Evolutionary conservation across 1,284 basidiomycete genomes (phyloP).

Genomic region (Ustilago loliicola): DNA sequence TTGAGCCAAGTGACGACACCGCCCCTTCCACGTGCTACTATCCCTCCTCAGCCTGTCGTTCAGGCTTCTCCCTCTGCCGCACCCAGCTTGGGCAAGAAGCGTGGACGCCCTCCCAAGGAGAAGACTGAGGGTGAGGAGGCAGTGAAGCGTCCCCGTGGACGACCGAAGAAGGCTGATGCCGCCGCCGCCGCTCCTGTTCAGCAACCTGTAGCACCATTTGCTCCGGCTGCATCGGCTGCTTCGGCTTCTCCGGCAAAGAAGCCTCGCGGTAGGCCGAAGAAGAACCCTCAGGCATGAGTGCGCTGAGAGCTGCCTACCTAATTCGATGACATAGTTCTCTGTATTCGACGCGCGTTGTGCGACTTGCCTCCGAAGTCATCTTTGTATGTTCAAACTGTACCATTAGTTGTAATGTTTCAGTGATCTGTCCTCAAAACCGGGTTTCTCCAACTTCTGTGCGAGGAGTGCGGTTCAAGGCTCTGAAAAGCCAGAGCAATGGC

Average conservation of each 20-base stretch:
- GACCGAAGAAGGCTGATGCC: slow-evolving; percentile 39
- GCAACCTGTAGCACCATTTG: not conserved
- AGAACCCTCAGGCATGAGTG: slow-evolving; percentile 16
- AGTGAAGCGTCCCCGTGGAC: slow-evolving; percentile 46
- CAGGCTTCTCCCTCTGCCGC: slow-evolving; percentile 19
- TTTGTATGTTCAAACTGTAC: slow-evolving; percentile 11
- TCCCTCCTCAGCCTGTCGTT: slow-evolving; percentile 15
- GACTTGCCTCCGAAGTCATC: not conserved
- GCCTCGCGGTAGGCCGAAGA: slow-evolving; percentile 46
- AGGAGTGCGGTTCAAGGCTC: not conserved
- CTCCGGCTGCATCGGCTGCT: not conserved
- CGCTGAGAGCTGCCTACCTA: too few species aligned
- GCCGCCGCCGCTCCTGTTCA: slow-evolving; percentile 9
- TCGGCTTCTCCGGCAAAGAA: slow-evolving; percentile 27
- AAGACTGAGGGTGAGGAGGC: slow-evolving; percentile 29
- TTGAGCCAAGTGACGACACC: slow-evolving; percentile 31
- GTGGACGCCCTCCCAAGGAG: slow-evolving; percentile 45
- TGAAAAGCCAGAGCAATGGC: not conserved
- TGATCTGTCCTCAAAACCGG: not conserved
- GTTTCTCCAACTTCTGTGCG: not conserved
- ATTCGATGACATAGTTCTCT: not conserved
- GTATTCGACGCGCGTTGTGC: not conserved
- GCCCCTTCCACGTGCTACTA: slow-evolving; percentile 19
- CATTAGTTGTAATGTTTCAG: slow-evolving; percentile 14
- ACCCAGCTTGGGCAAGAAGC: slow-evolving; percentile 40